Conservation (phyloP, 208 protist species). For the Blechomonas ayalai region DNA sequence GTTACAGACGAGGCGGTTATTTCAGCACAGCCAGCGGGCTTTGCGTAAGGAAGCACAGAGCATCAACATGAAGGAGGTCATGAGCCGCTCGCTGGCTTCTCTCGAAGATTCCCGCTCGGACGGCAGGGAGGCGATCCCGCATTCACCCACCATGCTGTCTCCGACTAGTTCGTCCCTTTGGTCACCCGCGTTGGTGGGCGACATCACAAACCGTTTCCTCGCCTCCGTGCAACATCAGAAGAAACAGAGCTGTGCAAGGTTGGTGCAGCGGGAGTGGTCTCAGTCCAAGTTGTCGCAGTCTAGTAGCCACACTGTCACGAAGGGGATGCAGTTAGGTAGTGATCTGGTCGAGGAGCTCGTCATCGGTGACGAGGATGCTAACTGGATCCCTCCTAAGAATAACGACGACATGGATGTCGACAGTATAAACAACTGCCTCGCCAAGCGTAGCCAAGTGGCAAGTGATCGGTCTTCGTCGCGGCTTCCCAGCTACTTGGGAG, state of each 20-base stretch:
- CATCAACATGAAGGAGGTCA: constrained; percentile 60
- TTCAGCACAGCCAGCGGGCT: constrained; percentile 51
- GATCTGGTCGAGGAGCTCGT: constrained; percentile 35
- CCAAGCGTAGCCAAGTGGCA: neutral
- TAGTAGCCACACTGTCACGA: constrained; percentile 5
- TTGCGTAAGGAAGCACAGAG: constrained; percentile 58
- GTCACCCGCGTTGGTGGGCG: constrained; percentile 38
- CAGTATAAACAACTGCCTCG: neutral
- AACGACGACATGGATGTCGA: too few relatives aligned
- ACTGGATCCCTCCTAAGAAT: constrained; percentile 24
- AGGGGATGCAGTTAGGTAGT: neutral
- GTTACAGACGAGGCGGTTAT: too few relatives aligned
- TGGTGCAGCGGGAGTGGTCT: constrained; percentile 52
- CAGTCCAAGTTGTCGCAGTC: constrained; percentile 25
- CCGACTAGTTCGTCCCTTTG: constrained; percentile 39
- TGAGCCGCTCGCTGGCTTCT: constrained; percentile 20
- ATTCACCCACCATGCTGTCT: too few relatives aligned
- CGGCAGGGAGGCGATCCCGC: neutral
- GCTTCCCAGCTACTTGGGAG: too few relatives aligned
- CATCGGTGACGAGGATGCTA: constrained; percentile 48
- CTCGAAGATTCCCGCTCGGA: too few relatives aligned
- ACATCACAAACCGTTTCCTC: constrained; percentile 76
- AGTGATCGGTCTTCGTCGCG: neutral
- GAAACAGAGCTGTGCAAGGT: constrained; percentile 42
- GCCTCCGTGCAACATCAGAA: constrained; percentile 48